phyloP scores from a whole-genome alignment of 345 rosid species.

The Eucalyptus pauciflora region DNA sequence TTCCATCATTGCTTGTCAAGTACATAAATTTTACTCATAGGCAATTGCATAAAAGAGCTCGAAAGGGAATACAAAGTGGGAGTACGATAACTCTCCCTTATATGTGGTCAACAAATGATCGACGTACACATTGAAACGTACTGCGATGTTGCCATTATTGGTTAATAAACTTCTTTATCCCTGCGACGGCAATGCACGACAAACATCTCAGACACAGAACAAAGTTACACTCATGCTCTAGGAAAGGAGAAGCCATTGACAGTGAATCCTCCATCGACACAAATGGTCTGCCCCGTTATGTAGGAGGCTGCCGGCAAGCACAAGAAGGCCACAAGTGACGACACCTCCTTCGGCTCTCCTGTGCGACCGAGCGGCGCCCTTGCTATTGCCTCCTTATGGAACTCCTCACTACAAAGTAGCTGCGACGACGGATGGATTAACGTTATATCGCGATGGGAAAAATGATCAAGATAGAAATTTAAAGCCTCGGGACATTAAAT shows the following conservation, averaged over 20 bases:
- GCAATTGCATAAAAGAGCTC: neutral
- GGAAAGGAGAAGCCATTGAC: constrained; percentile 12
- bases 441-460: neutral
- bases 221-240: neutral
- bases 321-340: constrained; percentile 31
- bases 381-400: neutral
- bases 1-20: neutral
- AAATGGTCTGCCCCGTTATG: constrained; percentile 28
- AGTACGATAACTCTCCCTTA: neutral
- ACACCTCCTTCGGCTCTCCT: constrained; percentile 29
- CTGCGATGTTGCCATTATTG: neutral
- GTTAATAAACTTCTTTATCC: neutral
- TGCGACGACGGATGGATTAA: neutral
- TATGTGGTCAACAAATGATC: neutral
- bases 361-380: constrained; percentile 22
- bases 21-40: neutral
- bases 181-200: neutral
- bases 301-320: constrained; percentile 45
- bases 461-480: neutral
- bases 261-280: constrained; percentile 36
- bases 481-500: neutral
- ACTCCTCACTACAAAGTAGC: neutral
- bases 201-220: neutral
- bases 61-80: neutral
- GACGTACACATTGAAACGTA: neutral